phyloP scores from a whole-genome alignment of 371 early-diverging fungal species.

The Blastocladiella emersonii region DNA sequence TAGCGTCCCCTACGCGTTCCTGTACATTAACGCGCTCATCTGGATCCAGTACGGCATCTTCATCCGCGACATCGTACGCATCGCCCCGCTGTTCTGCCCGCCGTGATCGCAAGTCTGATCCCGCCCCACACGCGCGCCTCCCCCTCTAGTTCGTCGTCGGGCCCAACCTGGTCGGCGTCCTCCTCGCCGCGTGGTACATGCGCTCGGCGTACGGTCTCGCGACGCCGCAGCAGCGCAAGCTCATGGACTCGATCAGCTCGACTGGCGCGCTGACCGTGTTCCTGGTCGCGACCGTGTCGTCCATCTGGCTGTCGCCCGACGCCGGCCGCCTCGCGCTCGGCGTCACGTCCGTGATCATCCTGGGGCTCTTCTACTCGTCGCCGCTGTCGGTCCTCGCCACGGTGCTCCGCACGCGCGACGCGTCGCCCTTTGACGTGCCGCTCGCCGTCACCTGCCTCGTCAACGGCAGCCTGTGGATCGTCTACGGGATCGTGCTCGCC shows the following conservation, averaged over 20 bases:
- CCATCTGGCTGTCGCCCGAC: background rate
- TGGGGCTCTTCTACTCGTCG: slow-evolving; percentile 13
- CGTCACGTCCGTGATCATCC: background rate
- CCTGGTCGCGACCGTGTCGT: background rate
- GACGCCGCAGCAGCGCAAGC: background rate
- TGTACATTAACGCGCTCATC: slow-evolving; percentile 3
- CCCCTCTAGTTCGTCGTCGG: slow-evolving; percentile 3
- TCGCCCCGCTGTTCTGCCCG: too few species aligned
- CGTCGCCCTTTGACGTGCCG: slow-evolving; percentile 3
- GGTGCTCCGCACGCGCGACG: slow-evolving; percentile 5
- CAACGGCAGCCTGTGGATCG: slow-evolving; percentile 2
- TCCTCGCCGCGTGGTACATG: background rate
- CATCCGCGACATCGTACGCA: background rate
- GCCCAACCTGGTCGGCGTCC: slow-evolving; percentile 4
- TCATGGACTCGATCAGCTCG: background rate
- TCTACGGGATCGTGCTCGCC: background rate
- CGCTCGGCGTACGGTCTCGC: background rate
- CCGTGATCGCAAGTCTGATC: too few species aligned
- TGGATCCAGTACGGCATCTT: slow-evolving; percentile 5
- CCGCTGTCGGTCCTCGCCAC: slow-evolving; percentile 11
- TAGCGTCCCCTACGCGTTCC: slow-evolving; percentile 5
- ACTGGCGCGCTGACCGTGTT: background rate
- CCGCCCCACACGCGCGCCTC: too few species aligned
- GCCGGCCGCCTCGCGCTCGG: slow-evolving; percentile 6
- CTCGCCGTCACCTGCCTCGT: slow-evolving; percentile 8